Conservation (phyloP, 2,329 filamentous ascomycete genomes). For the Fusarium aywerte region DNA sequence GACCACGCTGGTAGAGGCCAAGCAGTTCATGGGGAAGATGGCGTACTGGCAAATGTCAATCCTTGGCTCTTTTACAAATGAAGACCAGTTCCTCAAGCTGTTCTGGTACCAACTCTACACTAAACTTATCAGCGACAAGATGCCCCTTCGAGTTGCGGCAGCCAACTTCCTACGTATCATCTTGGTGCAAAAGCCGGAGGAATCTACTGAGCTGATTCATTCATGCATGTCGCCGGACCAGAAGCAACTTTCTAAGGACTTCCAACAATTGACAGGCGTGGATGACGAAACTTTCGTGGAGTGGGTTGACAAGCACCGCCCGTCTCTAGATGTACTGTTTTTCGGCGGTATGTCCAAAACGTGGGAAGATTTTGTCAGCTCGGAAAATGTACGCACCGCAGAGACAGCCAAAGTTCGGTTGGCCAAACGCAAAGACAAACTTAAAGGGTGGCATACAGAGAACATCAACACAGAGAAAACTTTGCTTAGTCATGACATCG, state of each 20-base stretch:
- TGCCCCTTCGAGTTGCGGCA: conserved; percentile 76
- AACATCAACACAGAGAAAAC: conserved; percentile 75
- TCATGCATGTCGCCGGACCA: conserved; percentile 78
- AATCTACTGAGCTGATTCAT: conserved; percentile 78
- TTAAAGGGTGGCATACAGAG: conserved; percentile 82
- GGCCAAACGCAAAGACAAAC: conserved; percentile 80
- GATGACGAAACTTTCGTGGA: conserved; percentile 88
- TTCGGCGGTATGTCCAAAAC: conserved; percentile 80
- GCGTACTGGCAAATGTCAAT: conserved; percentile 97
- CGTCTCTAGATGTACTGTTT: conserved; percentile 83
- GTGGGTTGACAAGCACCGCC: conserved; percentile 87
- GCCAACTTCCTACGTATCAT: conserved; percentile 91
- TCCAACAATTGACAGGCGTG: conserved; percentile 84
- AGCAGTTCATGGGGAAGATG: conserved; percentile 82
- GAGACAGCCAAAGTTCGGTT: conserved; percentile 78
- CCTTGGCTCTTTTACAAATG: conserved; percentile 78
- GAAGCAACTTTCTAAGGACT: conserved; percentile 76
- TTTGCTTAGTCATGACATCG: conserved; percentile 83
- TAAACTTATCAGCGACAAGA: conserved; percentile 79
- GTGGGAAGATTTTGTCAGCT: conserved; percentile 88
- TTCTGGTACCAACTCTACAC: conserved; percentile 94
- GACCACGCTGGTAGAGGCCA: conserved; percentile 68
- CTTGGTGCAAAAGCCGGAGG: conserved; percentile 90
- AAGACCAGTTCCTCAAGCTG: conserved; percentile 84
- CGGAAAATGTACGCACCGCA: conserved; percentile 83